Evolutionary conservation across 2,329 filamentous ascomycete genomes (phyloP).

Genomic region (Lasiodiplodia sp.): DNA sequence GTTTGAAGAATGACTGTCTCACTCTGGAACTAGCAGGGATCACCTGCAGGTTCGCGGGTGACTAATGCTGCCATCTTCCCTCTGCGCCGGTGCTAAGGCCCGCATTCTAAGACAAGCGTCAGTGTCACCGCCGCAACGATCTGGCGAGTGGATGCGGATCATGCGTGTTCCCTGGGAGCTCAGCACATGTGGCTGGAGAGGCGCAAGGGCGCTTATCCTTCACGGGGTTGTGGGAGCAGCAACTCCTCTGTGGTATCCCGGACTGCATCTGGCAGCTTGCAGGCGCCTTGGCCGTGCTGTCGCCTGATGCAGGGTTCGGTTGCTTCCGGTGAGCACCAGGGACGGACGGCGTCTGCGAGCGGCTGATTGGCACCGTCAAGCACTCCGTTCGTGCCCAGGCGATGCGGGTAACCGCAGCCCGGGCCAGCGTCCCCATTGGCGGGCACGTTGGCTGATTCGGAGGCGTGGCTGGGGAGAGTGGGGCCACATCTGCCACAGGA

Average conservation of each 20-base stretch:
- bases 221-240: constrained; percentile 15
- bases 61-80: constrained; percentile 27
- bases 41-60: constrained; percentile 27
- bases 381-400: constrained; percentile 16
- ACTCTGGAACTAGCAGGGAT: constrained; percentile 30
- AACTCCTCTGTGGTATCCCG: constrained; percentile 4
- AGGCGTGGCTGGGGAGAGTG: constrained; percentile 1
- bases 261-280: constrained; percentile 27
- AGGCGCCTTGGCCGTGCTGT: constrained; percentile 25
- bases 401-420: constrained; percentile 27
- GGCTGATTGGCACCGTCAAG: constrained; percentile 30
- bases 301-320: constrained; percentile 29
- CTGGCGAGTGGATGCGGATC: constrained; percentile 28
- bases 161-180: constrained; percentile 25
- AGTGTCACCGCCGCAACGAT: constrained; percentile 27
- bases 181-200: constrained; percentile 28
- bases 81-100: constrained; percentile 28
- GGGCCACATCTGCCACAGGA: constrained; percentile 10
- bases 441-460: constrained; percentile 14
- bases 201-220: constrained; percentile 26
- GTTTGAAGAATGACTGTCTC: constrained; percentile 32
- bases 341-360: constrained; percentile 28
- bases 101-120: constrained; percentile 29
- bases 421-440: constrained; percentile 12
- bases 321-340: constrained; percentile 29